Evolutionary conservation across 1,284 basidiomycete species (phyloP).

Genomic region (Trichosporon sp.): DNA sequence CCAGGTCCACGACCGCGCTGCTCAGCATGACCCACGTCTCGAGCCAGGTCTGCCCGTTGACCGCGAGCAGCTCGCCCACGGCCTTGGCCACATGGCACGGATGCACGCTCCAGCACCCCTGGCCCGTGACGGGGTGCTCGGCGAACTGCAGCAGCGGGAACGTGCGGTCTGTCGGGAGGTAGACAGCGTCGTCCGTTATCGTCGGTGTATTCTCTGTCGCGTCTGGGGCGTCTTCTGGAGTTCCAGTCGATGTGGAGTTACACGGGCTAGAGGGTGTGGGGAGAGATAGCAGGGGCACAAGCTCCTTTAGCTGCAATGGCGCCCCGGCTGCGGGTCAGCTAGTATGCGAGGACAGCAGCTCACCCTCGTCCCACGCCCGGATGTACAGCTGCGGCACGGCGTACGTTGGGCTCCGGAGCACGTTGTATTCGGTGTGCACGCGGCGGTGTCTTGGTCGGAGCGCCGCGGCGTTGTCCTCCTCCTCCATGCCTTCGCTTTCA

Average conservation of each 20-base stretch:
- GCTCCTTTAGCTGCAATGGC: constrained; percentile 18
- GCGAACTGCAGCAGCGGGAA: constrained; percentile 35
- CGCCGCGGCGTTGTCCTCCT: constrained; percentile 15
- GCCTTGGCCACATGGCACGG: constrained; percentile 31
- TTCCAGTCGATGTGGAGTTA: too few relatives aligned
- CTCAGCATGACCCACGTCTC: constrained; percentile 41
- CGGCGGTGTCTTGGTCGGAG: neutral
- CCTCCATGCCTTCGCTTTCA: constrained; percentile 1
- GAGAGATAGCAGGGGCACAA: constrained; percentile 13
- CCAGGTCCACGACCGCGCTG: constrained; percentile 27
- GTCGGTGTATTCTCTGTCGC: neutral
- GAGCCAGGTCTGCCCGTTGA: constrained; percentile 26
- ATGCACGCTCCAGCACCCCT: constrained; percentile 33
- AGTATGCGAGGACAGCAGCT: constrained; percentile 9
- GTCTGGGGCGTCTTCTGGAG: neutral
- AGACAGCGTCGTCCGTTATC: constrained; percentile 14
- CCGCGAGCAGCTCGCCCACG: constrained; percentile 25
- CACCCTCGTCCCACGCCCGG: constrained; percentile 33
- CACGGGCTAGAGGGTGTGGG: neutral
- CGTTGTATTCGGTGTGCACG: constrained; percentile 24
- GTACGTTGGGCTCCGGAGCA: constrained; percentile 33
- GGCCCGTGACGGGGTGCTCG: constrained; percentile 33
- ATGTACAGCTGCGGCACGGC: constrained; percentile 34
- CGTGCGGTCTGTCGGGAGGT: constrained; percentile 20
- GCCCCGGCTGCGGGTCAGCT: constrained; percentile 24